phyloP scores from a whole-genome alignment of 2,329 filamentous ascomycete genomes.

The Cyclaneusma minus region DNA sequence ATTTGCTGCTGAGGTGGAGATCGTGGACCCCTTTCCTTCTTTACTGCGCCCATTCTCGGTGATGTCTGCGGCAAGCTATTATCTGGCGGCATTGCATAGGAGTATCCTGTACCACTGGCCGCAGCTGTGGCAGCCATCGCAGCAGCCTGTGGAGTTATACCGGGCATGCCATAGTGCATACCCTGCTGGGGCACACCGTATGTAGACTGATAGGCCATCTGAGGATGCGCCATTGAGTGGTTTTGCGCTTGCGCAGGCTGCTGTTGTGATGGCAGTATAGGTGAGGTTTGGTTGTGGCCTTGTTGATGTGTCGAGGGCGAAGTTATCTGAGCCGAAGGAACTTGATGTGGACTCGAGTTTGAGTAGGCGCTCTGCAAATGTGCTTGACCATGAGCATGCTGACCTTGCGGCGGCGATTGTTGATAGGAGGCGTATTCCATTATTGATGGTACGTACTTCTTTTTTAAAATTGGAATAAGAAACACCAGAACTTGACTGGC shows the following conservation, averaged over 20 bases:
- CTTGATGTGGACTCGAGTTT: slow-evolving; percentile 37
- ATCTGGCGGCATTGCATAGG: slow-evolving; percentile 60
- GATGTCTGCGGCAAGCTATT: slow-evolving; percentile 54
- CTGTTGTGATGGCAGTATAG: slow-evolving; percentile 66
- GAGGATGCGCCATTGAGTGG: slow-evolving; percentile 42
- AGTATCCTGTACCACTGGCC: slow-evolving; percentile 59
- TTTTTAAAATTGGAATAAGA: no score
- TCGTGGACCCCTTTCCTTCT: slow-evolving; percentile 60
- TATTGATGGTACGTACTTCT: slow-evolving; percentile 26
- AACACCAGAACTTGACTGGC: no score
- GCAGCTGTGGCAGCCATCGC: slow-evolving; percentile 87
- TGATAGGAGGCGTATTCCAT: slow-evolving; percentile 68
- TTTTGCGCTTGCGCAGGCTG: slow-evolving; percentile 47
- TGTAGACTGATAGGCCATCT: slow-evolving; percentile 67
- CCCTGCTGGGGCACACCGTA: slow-evolving; percentile 58
- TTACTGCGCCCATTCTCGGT: slow-evolving; percentile 59
- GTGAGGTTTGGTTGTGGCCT: slow-evolving; percentile 54
- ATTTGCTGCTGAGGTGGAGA: slow-evolving; percentile 54
- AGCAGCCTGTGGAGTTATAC: slow-evolving; percentile 58
- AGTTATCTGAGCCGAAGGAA: slow-evolving; percentile 38
- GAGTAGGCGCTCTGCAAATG: slow-evolving; percentile 47
- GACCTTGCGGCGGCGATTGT: slow-evolving; percentile 40
- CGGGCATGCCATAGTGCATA: slow-evolving; percentile 72
- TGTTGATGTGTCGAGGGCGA: slow-evolving; percentile 59
- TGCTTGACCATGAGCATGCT: slow-evolving; percentile 43